Conservation (phyloP, 1,284 basidiomycete species). For the Exobasidium rhododendri region DNA sequence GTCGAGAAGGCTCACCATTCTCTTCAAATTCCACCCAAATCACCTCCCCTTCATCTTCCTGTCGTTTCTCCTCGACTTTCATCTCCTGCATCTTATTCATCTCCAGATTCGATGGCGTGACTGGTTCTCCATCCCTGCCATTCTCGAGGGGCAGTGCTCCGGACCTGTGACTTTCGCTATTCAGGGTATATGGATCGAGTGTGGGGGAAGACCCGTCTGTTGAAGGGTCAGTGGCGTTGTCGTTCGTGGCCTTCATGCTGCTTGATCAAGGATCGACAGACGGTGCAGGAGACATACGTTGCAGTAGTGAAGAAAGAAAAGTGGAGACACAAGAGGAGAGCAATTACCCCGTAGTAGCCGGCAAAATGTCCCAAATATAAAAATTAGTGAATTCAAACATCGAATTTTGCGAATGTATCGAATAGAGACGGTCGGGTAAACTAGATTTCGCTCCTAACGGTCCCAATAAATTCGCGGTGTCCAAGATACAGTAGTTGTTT, state of each 20-base stretch:
- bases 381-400: no score
- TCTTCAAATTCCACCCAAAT: constrained; percentile 63
- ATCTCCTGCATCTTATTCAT: neutral
- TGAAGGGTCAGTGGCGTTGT: neutral
- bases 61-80: neutral
- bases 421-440: no score
- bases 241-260: neutral
- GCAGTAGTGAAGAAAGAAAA: no score
- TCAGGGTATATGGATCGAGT: neutral
- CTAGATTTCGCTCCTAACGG: no score
- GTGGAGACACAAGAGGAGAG: no score
- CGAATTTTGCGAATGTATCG: no score
- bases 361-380: no score
- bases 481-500: no score
- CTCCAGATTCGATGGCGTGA: neutral
- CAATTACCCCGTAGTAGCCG: no score
- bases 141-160: neutral
- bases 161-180: neutral
- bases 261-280: no score
- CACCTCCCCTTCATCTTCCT: constrained; percentile 23
- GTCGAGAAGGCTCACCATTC: constrained; percentile 49
- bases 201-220: neutral
- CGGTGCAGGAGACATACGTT: no score
- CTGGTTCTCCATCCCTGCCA: neutral
- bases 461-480: no score